Evolutionary conservation across 345 rosid genomes (phyloP).

Genomic region (Aquilaria sinensis): DNA sequence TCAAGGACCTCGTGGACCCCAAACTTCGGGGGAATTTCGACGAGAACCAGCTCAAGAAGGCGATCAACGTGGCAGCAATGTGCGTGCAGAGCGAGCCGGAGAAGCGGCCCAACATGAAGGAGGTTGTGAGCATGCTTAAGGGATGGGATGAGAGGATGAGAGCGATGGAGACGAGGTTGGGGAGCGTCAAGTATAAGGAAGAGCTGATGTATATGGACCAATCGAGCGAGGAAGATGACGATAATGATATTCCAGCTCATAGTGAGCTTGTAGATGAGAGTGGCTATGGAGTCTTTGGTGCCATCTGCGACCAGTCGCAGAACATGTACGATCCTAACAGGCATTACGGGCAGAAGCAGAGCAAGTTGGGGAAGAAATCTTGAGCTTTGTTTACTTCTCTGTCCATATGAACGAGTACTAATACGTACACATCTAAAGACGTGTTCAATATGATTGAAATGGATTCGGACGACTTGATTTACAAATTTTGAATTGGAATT

Average conservation of each 20-base stretch:
- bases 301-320: slow-evolving; percentile 27
- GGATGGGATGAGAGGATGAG: slow-evolving; percentile 39
- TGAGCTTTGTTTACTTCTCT: no score
- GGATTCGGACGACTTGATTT: no score
- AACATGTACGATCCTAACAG: slow-evolving; percentile 32
- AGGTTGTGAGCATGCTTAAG: slow-evolving; percentile 61
- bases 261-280: slow-evolving; percentile 18
- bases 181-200: slow-evolving; percentile 42
- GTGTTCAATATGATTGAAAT: no score
- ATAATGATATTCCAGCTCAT: background rate
- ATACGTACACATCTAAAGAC: no score
- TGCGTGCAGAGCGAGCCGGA: slow-evolving; percentile 72
- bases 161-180: slow-evolving; percentile 28
- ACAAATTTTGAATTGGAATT: no score
- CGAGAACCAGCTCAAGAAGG: slow-evolving; percentile 53
- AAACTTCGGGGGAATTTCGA: slow-evolving; percentile 58
- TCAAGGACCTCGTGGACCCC: slow-evolving; percentile 67
- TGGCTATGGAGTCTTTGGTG: slow-evolving; percentile 47
- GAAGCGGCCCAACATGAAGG: slow-evolving; percentile 69
- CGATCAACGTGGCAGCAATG: slow-evolving; percentile 48
- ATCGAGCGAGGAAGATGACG: slow-evolving; percentile 6
- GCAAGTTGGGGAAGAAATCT: no score
- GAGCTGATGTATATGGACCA: slow-evolving; percentile 49
- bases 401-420: no score
- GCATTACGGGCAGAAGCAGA: slow-evolving; percentile 12